Conservation (phyloP, 176 grass and related monocot genomes). For the Phragmites australis region DNA sequence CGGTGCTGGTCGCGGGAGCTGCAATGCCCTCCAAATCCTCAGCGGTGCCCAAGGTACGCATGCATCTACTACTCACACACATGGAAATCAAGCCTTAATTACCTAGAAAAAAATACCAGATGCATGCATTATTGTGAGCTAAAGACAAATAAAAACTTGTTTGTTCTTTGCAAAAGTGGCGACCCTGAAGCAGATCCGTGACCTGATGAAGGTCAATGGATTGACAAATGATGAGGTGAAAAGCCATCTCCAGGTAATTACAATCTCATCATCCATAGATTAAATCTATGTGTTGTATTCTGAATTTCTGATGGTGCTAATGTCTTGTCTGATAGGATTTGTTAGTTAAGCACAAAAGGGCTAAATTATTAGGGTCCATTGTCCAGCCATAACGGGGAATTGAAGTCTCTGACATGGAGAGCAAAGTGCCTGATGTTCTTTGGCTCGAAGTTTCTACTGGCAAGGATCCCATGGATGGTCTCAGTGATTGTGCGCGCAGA, state of each 20-base stretch:
- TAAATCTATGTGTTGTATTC: conserved; percentile 1
- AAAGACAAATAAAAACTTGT: conserved; percentile 22
- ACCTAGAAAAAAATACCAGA: background rate
- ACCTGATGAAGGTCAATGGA: conserved; percentile 93
- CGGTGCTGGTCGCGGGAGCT: conserved; percentile 98
- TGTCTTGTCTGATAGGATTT: conserved; percentile 18
- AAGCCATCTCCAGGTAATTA: conserved; percentile 92
- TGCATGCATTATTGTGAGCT: background rate
- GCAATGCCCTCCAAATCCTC: conserved; percentile 95
- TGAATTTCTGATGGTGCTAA: background rate
- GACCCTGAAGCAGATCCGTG: conserved; percentile 95
- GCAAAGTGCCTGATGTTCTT: background rate
- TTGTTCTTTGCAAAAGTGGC: conserved; percentile 58
- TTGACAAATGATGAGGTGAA: conserved; percentile 98
- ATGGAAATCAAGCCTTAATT: background rate
- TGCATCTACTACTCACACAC: background rate
- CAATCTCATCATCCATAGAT: conserved; percentile 27
- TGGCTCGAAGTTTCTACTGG: background rate
- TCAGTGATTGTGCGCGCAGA: conserved; percentile 15
- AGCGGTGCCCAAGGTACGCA: conserved; percentile 88
- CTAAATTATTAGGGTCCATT: conserved; percentile 1
- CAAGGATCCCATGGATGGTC: background rate
- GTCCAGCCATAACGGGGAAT: background rate
- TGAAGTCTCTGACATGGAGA: conserved; percentile 5
- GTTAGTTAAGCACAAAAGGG: conserved; percentile 20